Evolutionary conservation across 768 basidiomycete genomes (phyloP).

Genomic region (Leccinum rimulosum): DNA sequence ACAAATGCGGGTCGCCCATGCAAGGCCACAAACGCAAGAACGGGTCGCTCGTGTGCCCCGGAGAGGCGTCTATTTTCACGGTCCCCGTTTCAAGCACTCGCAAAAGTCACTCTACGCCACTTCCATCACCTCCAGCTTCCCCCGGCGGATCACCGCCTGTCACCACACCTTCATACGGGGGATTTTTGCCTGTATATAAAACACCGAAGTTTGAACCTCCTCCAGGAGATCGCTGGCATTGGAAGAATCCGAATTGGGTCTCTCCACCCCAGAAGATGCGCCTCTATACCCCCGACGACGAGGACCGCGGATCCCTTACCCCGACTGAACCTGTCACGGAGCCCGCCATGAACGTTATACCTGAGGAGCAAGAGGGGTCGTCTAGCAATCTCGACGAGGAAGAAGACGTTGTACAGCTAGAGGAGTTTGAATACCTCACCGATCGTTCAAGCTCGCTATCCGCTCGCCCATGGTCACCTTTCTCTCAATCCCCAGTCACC

Average conservation of each 20-base stretch:
- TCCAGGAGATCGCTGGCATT: constrained; percentile 32
- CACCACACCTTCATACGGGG: constrained; percentile 11
- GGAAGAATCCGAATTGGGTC: constrained; percentile 35
- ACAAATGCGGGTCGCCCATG: constrained; percentile 33
- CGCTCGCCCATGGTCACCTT: constrained; percentile 26
- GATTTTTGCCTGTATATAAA: constrained; percentile 19
- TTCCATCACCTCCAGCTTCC: constrained; percentile 30
- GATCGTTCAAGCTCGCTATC: constrained; percentile 20
- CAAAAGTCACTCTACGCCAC: constrained; percentile 22
- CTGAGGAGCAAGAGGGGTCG: constrained; percentile 14
- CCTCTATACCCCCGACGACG: constrained; percentile 20
- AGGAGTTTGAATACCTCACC: constrained; percentile 13
- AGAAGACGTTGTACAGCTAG: constrained; percentile 4
- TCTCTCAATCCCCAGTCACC: constrained; percentile 24
- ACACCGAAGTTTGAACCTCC: constrained; percentile 26
- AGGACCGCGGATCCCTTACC: constrained; percentile 25
- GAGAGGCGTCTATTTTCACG: constrained; percentile 13
- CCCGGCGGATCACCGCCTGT: constrained; percentile 23
- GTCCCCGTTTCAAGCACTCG: constrained; percentile 11
- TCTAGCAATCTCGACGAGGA: constrained; percentile 9
- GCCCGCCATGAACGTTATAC: constrained; percentile 3
- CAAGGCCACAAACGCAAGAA: constrained; percentile 33
- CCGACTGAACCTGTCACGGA: constrained; percentile 33
- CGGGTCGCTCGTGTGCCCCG: constrained; percentile 30
- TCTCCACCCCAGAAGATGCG: constrained; percentile 32